Conservation (phyloP, 2,329 filamentous ascomycete species). For the Dothistroma pini region DNA sequence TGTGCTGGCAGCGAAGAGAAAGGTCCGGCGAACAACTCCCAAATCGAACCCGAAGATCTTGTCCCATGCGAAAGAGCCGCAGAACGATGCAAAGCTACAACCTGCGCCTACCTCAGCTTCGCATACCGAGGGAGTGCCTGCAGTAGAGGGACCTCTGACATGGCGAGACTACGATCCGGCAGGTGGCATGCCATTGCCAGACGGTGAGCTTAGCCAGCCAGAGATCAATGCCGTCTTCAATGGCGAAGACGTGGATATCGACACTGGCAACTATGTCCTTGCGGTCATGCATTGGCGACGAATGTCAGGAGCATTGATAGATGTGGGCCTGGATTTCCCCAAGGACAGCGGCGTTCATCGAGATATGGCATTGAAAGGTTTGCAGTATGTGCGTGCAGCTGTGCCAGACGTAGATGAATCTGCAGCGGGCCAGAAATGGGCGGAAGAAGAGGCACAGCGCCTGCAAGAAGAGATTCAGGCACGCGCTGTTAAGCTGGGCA, state of each 20-base stretch:
- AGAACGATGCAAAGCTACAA: constrained; percentile 19
- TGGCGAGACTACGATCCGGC: constrained; percentile 39
- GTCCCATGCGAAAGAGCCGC: background rate
- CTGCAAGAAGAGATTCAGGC: constrained; percentile 30
- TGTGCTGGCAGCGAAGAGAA: background rate
- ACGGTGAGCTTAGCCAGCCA: constrained; percentile 28
- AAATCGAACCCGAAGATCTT: constrained; percentile 5
- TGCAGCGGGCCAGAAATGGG: constrained; percentile 33
- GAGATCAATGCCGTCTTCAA: constrained; percentile 34
- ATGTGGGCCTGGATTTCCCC: constrained; percentile 34
- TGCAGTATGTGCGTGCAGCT: constrained; percentile 33
- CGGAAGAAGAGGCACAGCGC: constrained; percentile 33
- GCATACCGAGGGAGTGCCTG: constrained; percentile 27
- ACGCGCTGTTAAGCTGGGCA: constrained; percentile 32
- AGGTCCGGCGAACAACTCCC: background rate
- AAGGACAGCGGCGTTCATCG: constrained; percentile 22
- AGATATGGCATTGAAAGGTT: constrained; percentile 30
- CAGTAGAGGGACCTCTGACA: constrained; percentile 25
- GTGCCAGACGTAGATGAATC: constrained; percentile 36
- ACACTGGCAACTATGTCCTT: constrained; percentile 37
- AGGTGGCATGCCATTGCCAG: constrained; percentile 35
- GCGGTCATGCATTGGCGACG: constrained; percentile 37
- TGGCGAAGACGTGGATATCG: constrained; percentile 27
- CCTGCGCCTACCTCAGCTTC: constrained; percentile 27
- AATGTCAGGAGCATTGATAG: constrained; percentile 37